Evolutionary conservation across 1,284 basidiomycete species (phyloP), one percentile per base, ranked within the genome.

Genomic region (Peniophora sp.): DNA sequence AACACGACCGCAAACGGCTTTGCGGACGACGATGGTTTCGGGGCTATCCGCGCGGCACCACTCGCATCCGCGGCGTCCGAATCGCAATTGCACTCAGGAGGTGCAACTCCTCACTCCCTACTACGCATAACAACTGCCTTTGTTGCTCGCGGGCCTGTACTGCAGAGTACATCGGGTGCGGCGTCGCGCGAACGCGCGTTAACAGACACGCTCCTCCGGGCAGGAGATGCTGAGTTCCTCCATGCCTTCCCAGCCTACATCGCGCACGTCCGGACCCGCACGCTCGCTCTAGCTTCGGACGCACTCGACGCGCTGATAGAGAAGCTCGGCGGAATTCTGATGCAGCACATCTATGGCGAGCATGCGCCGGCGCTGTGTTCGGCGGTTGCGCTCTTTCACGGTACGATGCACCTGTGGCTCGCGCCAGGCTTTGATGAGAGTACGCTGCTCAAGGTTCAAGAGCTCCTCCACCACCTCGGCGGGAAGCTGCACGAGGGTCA

Each of bases 321-420:
- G 1, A 71, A 76, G 51, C 63, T 92, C 14, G 74, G 66, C 3
- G 66, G 72, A 1, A 72, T 87, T 38, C 68, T 91, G 5, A 56
- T 58, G 10, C 62, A 71, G 11, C 90, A 94, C 65, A 66, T 69
- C 2, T 85, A 81, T 61, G 68, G 74, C 1, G 68, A 75, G 36
- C 82, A 77, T 53, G 78, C 81, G 50, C 67, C 64, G 5, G 67
- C 85, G 22, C 77, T 81, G 8, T 62, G 78, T 16, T 61, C 88
- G 24, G 69, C 75, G 2, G 66, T 89, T 16, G 69, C 76, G n/a
- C 74, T 92, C 50, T 66, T 96, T 22, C 73, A 81, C 34, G 77
- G 81, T 2, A 88, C 89, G 0, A 63, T 81, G 47, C 65, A 75
- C 38, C 58, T 82, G 0, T 97, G 92, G 92, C 61, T 78, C n/a